Conservation (phyloP, 2,329 filamentous ascomycete genomes). For the Pseudocercospora fuligena region DNA sequence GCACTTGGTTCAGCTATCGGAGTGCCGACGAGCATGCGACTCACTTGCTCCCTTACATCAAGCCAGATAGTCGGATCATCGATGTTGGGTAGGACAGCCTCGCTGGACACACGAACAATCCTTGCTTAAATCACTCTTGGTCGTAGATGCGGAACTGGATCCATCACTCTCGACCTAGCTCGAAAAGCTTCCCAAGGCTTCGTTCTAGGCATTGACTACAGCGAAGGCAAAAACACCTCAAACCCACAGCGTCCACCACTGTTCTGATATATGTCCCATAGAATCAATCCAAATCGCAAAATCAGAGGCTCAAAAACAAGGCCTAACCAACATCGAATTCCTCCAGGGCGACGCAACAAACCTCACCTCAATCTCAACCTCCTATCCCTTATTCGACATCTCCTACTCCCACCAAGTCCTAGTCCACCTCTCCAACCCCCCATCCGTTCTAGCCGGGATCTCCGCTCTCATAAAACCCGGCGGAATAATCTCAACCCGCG, state of each 20-base stretch:
- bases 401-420: constrained; percentile 63
- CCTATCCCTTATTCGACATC: constrained; percentile 55
- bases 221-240: constrained; percentile 8
- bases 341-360: constrained; percentile 14
- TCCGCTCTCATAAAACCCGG: constrained; percentile 56
- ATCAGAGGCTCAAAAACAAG: too few species aligned
- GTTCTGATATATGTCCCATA: background rate
- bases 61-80: constrained; percentile 43
- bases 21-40: constrained; percentile 16
- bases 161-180: constrained; percentile 49
- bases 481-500: constrained; percentile 56
- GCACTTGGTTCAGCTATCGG: constrained; percentile 49
- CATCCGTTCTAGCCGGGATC: constrained; percentile 58
- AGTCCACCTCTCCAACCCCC: constrained; percentile 58
- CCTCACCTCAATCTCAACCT: background rate
- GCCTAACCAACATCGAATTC: constrained; percentile 23
- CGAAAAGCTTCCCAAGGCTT: constrained; percentile 26
- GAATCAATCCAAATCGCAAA: constrained; percentile 17
- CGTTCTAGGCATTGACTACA: constrained; percentile 48
- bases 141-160: constrained; percentile 46
- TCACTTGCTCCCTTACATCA: constrained; percentile 24
- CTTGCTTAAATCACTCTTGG: background rate
- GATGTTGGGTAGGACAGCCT: constrained; percentile 43
- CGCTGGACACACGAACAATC: background rate
- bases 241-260: background rate